phyloP scores from a whole-genome alignment of 176 grass and related monocot genomes.

The Aegilops sharonensis region DNA sequence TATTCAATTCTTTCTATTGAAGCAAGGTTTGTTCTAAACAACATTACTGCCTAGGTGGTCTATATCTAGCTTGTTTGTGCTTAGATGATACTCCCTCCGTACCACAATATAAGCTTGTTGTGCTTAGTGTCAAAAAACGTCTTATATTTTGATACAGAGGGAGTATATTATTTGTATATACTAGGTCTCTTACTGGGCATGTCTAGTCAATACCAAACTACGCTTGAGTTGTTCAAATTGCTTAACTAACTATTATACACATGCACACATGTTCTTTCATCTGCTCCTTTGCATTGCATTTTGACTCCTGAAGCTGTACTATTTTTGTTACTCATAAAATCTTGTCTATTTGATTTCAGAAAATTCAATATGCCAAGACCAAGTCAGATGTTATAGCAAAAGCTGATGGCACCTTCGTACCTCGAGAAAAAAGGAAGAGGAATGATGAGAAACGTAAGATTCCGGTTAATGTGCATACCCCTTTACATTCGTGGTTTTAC shows the following conservation, averaged over 20 bases:
- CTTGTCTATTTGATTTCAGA: conserved; percentile 54
- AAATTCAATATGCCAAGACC: conserved; percentile 98
- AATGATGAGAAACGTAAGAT: conserved; percentile 76
- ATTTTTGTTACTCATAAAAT: conserved; percentile 23
- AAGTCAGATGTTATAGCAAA: conserved; percentile 93
- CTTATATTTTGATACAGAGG: no score
- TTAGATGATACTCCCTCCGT: background rate
- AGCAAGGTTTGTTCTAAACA: background rate
- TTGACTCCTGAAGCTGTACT: background rate
- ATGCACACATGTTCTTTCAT: background rate
- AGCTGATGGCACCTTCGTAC: conserved; percentile 82
- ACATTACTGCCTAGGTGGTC: background rate
- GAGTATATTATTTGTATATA: background rate
- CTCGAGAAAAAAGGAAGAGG: conserved; percentile 86
- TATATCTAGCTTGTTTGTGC: conserved; percentile 7
- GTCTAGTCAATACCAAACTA: background rate
- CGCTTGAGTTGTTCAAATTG: background rate
- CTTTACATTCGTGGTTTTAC: background rate
- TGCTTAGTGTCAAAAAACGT: no score
- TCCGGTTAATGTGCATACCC: background rate
- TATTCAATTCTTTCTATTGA: background rate
- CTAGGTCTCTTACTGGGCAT: background rate
- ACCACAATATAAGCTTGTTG: no score
- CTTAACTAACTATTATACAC: background rate
- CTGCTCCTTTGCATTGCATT: conserved; percentile 8